A percentile compares a stretch with the other conserved stretches of the same genome.
Conservation (phyloP, 768 basidiomycete genomes). For the Daedaleopsis nitida region DNA sequence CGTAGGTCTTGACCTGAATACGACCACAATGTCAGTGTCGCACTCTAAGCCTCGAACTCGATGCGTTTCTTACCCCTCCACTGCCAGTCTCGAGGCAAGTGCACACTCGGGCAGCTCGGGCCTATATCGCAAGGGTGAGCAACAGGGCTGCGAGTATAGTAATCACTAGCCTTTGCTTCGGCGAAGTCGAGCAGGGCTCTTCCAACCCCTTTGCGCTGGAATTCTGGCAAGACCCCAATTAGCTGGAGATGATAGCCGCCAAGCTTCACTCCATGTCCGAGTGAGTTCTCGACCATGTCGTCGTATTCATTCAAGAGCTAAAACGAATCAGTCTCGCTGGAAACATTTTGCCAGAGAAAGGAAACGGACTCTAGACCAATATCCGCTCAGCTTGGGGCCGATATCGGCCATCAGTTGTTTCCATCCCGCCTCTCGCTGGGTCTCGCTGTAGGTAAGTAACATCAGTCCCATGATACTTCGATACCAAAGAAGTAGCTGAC, state of each 20-base stretch:
- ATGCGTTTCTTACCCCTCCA: not conserved
- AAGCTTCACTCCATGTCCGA: slow-evolving; percentile 16
- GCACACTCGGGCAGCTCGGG: not conserved
- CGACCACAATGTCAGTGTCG: too few relatives aligned
- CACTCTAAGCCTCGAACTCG: not conserved
- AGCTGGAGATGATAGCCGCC: slow-evolving; percentile 17
- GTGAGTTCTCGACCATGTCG: slow-evolving; percentile 4
- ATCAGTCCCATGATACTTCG: not conserved
- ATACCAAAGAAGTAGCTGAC: not conserved
- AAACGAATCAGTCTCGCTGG: not conserved
- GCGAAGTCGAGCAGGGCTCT: slow-evolving; percentile 9
- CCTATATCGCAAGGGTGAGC: not conserved
- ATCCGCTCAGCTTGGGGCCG: not conserved
- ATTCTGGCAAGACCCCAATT: slow-evolving; percentile 10
- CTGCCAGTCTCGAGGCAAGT: slow-evolving; percentile 8
- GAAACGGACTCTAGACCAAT: slow-evolving; percentile 10
- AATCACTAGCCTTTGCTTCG: slow-evolving; percentile 10
- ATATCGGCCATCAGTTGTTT: slow-evolving; percentile 11
- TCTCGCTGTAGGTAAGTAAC: slow-evolving; percentile 3
- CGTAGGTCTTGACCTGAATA: slow-evolving; percentile 7
- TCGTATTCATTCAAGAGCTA: slow-evolving; percentile 13
- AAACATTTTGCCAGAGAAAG: not conserved
- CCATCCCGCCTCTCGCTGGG: slow-evolving; percentile 17
- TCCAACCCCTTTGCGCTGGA: slow-evolving; percentile 14
- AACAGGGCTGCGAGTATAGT: not conserved